phyloP scores from a whole-genome alignment of 805 yeast genomes.

The Candida michaelii region DNA sequence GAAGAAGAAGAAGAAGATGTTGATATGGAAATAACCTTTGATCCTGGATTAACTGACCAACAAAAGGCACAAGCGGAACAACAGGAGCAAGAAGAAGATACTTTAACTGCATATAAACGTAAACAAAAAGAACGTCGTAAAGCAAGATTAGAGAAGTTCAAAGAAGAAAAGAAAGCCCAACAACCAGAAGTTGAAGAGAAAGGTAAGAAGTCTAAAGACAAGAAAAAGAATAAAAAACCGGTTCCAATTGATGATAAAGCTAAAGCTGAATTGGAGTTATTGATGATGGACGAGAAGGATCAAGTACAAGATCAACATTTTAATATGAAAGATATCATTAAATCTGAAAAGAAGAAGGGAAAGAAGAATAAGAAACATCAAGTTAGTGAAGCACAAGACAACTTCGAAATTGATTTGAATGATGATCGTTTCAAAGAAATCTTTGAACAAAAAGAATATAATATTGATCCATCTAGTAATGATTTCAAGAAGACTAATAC shows the following conservation, averaged over 20 bases:
- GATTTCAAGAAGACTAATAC: constrained; percentile 86
- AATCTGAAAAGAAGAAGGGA: constrained; percentile 63
- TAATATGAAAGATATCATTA: constrained; percentile 72
- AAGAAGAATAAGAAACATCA: constrained; percentile 46
- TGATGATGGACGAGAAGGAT: constrained; percentile 60
- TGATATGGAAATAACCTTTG: constrained; percentile 94
- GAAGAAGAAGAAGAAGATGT: constrained; percentile 54
- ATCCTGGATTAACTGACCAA: constrained; percentile 68
- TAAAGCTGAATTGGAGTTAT: constrained; percentile 69
- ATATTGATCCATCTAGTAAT: constrained; percentile 91
- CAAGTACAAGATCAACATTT: constrained; percentile 59
- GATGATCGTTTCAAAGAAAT: constrained; percentile 89
- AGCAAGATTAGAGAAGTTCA: constrained; percentile 74
- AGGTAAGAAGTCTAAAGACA: constrained; percentile 60
- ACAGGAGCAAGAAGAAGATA: constrained; percentile 57
- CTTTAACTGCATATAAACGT: constrained; percentile 76
- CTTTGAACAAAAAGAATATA: constrained; percentile 87
- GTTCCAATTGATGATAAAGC: constrained; percentile 22
- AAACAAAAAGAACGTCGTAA: constrained; percentile 93
- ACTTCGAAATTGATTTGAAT: constrained; percentile 65
- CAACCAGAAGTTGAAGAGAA: constrained; percentile 6
- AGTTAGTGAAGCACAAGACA: constrained; percentile 50
- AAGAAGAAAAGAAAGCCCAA: constrained; percentile 47
- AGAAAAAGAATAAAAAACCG: constrained; percentile 22
- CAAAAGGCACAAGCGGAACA: constrained; percentile 30